Conservation (phyloP, 345 rosid genomes). For the Arabidopsis arenosa region DNA sequence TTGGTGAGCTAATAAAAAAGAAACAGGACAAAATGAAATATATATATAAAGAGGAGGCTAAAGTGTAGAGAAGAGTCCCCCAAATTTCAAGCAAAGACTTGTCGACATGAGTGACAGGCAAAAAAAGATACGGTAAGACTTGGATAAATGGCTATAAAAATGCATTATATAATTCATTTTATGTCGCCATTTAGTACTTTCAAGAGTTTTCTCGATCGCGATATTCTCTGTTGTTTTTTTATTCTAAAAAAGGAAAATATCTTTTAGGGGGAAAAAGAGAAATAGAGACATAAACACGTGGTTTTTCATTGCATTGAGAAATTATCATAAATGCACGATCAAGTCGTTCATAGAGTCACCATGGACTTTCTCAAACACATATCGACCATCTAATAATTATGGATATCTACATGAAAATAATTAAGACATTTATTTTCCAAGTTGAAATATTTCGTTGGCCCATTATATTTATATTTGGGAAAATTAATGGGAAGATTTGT, state of each 20-base stretch:
- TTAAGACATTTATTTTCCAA: not conserved
- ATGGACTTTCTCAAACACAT: slow-evolving; percentile 4
- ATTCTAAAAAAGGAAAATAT: no score
- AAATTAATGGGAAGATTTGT: not conserved
- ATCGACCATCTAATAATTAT: slow-evolving; percentile 15
- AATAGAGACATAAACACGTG: slow-evolving; percentile 34
- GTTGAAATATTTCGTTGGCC: slow-evolving; percentile 7
- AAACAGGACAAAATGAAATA: not conserved
- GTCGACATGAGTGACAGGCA: no score
- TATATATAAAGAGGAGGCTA: not conserved
- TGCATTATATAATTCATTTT: not conserved
- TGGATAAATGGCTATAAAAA: not conserved
- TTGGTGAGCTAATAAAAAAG: not conserved
- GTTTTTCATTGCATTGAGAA: slow-evolving; percentile 17
- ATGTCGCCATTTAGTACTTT: slow-evolving; percentile 8
- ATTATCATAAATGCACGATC: slow-evolving; percentile 21
- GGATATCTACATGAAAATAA: not conserved
- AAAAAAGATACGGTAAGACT: no score
- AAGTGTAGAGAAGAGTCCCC: not conserved
- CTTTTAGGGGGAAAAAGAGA: not conserved
- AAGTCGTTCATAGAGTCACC: slow-evolving; percentile 11
- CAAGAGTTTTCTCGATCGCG: not conserved
- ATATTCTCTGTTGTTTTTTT: slow-evolving; percentile 17
- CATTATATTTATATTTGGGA: slow-evolving; percentile 12
- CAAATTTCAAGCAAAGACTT: no score